Conservation (phyloP, 495 filamentous ascomycete genomes). For the Platismatia glauca region DNA sequence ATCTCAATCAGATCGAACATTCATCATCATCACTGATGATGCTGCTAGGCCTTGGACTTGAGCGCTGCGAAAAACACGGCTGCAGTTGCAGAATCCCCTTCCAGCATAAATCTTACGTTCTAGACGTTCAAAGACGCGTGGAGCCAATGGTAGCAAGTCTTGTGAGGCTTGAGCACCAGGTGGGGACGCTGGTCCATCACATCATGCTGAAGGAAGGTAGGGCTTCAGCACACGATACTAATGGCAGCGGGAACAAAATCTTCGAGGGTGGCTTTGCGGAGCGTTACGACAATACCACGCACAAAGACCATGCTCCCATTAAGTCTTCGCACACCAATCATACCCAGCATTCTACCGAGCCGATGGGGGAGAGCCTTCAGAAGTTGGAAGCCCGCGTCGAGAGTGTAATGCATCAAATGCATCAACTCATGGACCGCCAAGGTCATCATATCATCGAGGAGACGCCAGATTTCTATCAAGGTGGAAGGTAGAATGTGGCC, state of each 20-base stretch:
- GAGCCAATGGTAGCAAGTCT: slow-evolving; percentile 4
- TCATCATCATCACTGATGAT: no score
- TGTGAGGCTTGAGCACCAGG: slow-evolving; percentile 1
- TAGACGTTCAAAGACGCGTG: slow-evolving; percentile 2
- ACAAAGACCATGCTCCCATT: no score
- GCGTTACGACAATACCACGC: no score
- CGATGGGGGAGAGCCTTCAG: not conserved
- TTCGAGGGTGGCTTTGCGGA: no score
- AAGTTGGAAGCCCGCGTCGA: not conserved
- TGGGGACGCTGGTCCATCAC: slow-evolving; percentile 3
- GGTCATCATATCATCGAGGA: not conserved
- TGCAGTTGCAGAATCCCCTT: slow-evolving; percentile 2
- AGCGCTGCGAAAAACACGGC: not conserved
- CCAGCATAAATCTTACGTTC: slow-evolving; percentile 4
- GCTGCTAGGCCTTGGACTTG: not conserved
- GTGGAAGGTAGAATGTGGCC: not conserved
- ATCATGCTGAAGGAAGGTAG: not conserved
- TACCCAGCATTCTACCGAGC: not conserved
- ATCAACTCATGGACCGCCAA: not conserved
- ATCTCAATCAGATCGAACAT: not conserved
- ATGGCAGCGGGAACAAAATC: slow-evolving; percentile 1
- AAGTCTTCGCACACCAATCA: not conserved
- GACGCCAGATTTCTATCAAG: not conserved
- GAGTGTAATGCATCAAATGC: not conserved
- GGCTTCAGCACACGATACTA: not conserved